Percentiles rank a stretch among this genome's conserved stretches.
Conservation (phyloP, 345 rosid genomes). For the Rhodomyrtus tomentosa region DNA sequence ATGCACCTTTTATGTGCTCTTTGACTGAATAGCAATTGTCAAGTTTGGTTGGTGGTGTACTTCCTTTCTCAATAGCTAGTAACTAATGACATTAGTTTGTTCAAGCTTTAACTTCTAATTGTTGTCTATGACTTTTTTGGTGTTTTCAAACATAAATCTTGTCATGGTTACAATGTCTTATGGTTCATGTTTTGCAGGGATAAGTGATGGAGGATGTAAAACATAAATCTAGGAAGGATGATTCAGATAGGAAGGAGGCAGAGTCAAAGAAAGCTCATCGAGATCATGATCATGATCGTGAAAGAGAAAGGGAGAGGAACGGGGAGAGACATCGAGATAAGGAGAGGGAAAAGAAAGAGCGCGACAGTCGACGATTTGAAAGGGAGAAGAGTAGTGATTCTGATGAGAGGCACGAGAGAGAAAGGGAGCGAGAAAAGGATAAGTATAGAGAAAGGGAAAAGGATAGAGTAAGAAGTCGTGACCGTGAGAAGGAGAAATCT, state of each 20-base stretch:
- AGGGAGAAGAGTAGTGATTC: slow-evolving; percentile 1
- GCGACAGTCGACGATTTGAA: neutral
- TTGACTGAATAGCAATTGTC: neutral
- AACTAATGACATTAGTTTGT: neutral
- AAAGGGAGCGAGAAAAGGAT: slow-evolving; percentile 14
- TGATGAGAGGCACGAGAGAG: slow-evolving; percentile 6
- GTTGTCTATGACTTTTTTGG: neutral
- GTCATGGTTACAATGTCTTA: neutral
- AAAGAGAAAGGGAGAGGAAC: slow-evolving; percentile 39
- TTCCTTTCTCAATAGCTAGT: neutral
- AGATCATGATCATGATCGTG: slow-evolving; percentile 33
- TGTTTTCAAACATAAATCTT: neutral
- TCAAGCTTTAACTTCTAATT: neutral
- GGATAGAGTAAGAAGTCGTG: neutral
- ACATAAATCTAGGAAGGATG: slow-evolving; percentile 27
- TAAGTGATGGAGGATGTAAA: slow-evolving; percentile 28
- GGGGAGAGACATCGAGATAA: slow-evolving; percentile 20
- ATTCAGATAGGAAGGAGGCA: slow-evolving; percentile 14
- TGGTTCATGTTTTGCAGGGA: neutral
- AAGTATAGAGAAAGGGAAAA: slow-evolving; percentile 13
- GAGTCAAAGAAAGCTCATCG: slow-evolving; percentile 47
- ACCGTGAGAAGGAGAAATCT: neutral
- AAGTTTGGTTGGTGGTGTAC: neutral
- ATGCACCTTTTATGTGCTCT: neutral
- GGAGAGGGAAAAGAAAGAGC: slow-evolving; percentile 7